These are phyloP conservation scores for Sarcodon aspratus DNA, from an alignment of 768 basidiomycete species.

Conservation along the genomic window DNA sequence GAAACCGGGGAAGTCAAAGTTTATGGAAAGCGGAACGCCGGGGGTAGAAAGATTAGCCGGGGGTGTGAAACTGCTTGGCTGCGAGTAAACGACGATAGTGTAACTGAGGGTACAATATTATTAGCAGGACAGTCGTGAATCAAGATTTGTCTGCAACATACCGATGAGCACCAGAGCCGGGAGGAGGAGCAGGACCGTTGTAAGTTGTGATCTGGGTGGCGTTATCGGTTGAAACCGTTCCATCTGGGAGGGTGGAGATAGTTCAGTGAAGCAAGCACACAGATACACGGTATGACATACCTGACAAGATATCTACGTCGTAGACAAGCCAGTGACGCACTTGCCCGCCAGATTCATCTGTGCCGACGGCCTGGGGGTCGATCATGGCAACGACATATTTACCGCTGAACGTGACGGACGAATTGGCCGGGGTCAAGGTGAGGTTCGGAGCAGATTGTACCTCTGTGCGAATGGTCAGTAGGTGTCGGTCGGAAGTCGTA, in stretches of 20 bases:
- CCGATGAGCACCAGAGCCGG: conserved; percentile 69
- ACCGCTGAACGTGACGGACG: conserved; percentile 31
- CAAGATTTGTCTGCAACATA: conserved; percentile 11
- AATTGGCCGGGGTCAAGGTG: conserved; percentile 37
- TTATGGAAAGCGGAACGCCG: conserved; percentile 33
- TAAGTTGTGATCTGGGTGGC: conserved; percentile 49
- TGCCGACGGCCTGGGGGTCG: conserved; percentile 61
- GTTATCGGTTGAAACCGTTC: conserved; percentile 29
- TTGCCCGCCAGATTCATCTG: conserved; percentile 42
- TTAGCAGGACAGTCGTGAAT: background rate
- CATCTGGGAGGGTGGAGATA: conserved; percentile 12
- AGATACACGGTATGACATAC: conserved; percentile 4
- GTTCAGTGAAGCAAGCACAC: background rate
- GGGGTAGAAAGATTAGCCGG: conserved; percentile 43
- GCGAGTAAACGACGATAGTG: conserved; percentile 51
- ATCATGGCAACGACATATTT: conserved; percentile 65
- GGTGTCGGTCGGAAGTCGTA: background rate
- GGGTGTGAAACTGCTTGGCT: conserved; percentile 50
- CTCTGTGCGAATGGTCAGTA: conserved; percentile 27
- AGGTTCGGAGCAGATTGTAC: conserved; percentile 42
- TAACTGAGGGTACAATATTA: conserved; percentile 42
- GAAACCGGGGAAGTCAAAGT: conserved; percentile 48
- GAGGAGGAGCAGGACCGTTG: conserved; percentile 58
- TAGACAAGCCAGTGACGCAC: conserved; percentile 81
- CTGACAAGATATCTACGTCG: conserved; percentile 37